Evolutionary conservation across 768 basidiomycete species (phyloP).

Genomic region (Cubamyces sp.): DNA sequence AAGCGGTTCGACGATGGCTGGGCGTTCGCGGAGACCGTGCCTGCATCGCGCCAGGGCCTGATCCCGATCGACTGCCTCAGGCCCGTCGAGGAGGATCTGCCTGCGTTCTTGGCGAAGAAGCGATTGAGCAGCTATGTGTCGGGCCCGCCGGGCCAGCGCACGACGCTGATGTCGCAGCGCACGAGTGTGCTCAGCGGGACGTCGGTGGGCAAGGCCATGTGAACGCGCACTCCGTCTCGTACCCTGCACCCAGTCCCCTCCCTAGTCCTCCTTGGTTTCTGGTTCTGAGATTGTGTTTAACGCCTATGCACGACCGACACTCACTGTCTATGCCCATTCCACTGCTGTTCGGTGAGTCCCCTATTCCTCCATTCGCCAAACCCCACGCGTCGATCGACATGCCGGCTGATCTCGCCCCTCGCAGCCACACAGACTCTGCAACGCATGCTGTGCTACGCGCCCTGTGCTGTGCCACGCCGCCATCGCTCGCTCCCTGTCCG

Average conservation of each 20-base stretch:
- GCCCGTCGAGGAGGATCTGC: constrained; percentile 47
- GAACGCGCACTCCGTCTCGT: background rate
- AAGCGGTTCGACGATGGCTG: constrained; percentile 72
- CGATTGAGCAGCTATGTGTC: constrained; percentile 45
- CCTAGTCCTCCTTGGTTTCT: background rate
- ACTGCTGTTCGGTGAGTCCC: background rate
- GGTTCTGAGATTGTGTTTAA: background rate
- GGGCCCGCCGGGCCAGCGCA: background rate
- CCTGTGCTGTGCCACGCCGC: background rate
- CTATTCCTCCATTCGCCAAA: background rate
- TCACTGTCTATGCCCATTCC: background rate
- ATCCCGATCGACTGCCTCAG: constrained; percentile 76
- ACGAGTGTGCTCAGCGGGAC: constrained; percentile 17
- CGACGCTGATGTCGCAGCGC: constrained; percentile 10
- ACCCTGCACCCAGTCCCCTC: too few species aligned
- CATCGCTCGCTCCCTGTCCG: background rate
- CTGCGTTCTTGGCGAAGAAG: constrained; percentile 53
- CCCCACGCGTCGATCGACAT: background rate
- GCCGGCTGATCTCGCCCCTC: background rate
- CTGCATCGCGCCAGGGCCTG: constrained; percentile 46
- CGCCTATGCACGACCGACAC: constrained; percentile 5
- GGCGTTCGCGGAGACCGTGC: constrained; percentile 59
- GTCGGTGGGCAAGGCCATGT: constrained; percentile 23
- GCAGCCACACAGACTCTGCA: constrained; percentile 8
- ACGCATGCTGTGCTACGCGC: constrained; percentile 12